These are phyloP conservation scores for Cichorium intybus DNA, from an alignment of 140 eudicot genomes.

Conservation along the genomic window DNA sequence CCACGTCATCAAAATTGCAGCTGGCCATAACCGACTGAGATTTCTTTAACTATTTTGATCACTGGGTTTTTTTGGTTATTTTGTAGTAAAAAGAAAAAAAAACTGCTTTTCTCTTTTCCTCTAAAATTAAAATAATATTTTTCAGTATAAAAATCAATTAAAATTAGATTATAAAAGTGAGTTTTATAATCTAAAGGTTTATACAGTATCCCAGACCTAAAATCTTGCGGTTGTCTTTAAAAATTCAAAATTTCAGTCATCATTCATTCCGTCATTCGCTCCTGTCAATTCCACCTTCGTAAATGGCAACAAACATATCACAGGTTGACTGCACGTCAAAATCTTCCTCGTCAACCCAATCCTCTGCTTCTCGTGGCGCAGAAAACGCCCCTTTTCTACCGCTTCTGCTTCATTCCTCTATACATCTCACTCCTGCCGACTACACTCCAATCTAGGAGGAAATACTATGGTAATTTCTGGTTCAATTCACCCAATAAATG, in stretches of 20 bases:
- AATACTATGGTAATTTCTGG: neutral
- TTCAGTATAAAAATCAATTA: too few species aligned
- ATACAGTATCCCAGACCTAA: too few species aligned
- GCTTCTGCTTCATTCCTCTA: slow-evolving; percentile 12
- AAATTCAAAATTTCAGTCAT: slow-evolving; percentile 16
- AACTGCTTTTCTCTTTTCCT: too few species aligned
- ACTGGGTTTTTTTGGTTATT: too few species aligned
- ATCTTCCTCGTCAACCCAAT: slow-evolving; percentile 21
- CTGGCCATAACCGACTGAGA: too few species aligned
- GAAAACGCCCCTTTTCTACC: neutral
- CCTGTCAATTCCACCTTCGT: slow-evolving; percentile 15
- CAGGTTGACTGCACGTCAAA: slow-evolving; percentile 14
- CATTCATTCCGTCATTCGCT: slow-evolving; percentile 3
- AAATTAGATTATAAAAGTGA: too few species aligned
- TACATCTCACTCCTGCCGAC: slow-evolving; percentile 21
- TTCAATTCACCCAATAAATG: neutral
- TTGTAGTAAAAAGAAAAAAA: too few species aligned
- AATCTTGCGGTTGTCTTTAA: neutral
- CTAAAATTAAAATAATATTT: too few species aligned
- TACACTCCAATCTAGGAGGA: slow-evolving; percentile 12
- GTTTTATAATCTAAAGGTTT: too few species aligned
- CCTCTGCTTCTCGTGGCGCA: slow-evolving; percentile 5
- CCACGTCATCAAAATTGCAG: too few species aligned
- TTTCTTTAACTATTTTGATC: too few species aligned
- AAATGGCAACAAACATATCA: neutral